Evolutionary conservation across 768 basidiomycete species (phyloP).

Genomic region (Boletales sp.): DNA sequence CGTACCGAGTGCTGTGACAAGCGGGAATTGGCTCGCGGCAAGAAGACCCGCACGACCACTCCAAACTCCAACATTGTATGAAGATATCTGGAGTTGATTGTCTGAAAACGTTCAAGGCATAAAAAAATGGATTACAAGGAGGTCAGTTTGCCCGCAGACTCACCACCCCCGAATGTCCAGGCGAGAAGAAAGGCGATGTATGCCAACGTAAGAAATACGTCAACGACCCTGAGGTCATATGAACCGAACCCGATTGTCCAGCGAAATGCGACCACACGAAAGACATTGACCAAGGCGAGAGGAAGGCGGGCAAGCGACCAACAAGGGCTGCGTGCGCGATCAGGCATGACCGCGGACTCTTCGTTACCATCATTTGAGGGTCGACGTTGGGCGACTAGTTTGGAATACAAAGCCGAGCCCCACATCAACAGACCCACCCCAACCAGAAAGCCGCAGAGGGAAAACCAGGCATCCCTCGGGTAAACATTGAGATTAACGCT

Average conservation of each 20-base stretch:
- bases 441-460: conserved; percentile 11
- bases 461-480: conserved; percentile 16
- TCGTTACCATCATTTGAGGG: conserved; percentile 4
- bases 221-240: conserved; percentile 37
- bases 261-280: conserved; percentile 50
- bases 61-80: conserved; percentile 21
- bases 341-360: conserved; percentile 10
- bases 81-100: background rate
- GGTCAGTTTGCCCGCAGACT: conserved; percentile 13
- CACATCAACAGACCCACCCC: conserved; percentile 24
- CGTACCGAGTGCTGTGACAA: conserved; percentile 44
- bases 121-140: background rate
- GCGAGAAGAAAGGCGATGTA: conserved; percentile 45
- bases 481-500: background rate
- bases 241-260: conserved; percentile 44
- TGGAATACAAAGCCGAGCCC: conserved; percentile 23
- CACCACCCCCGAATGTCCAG: conserved; percentile 46
- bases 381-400: conserved; percentile 5
- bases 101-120: conserved; percentile 3
- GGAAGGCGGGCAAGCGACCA: conserved; percentile 39
- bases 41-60: conserved; percentile 28
- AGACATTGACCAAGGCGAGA: conserved; percentile 37
- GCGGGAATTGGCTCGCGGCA: conserved; percentile 37
- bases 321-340: conserved; percentile 13
- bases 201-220: conserved; percentile 42